These are phyloP conservation scores for Coemansia sp. DNA, from an alignment of 192 early-diverging fungal species.

Conservation along the genomic window DNA sequence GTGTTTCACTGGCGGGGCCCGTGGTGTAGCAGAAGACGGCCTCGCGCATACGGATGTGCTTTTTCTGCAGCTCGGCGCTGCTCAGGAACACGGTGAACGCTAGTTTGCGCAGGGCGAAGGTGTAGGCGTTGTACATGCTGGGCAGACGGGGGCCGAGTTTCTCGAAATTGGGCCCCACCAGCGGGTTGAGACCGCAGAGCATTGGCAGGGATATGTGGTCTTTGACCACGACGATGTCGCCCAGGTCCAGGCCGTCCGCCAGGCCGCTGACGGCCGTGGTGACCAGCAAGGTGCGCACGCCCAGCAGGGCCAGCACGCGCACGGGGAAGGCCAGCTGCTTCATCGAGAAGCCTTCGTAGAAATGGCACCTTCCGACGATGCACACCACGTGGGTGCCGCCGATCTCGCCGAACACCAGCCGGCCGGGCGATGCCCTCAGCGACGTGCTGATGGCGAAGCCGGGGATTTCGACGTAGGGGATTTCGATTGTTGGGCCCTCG, in stretches of 20 bases:
- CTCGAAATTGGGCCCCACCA: conserved; percentile 81
- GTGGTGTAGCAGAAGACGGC: conserved; percentile 79
- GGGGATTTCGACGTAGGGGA: conserved; percentile 79
- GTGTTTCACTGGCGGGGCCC: conserved; percentile 91
- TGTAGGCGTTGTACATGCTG: conserved; percentile 81
- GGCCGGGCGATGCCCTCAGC: conserved; percentile 30
- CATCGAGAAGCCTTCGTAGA: conserved; percentile 84
- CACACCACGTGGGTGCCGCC: conserved; percentile 68
- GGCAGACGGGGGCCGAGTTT: conserved; percentile 86
- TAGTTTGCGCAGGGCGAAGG: conserved; percentile 67
- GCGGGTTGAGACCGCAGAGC: conserved; percentile 70
- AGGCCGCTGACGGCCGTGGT: conserved; percentile 87
- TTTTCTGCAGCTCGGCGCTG: conserved; percentile 28
- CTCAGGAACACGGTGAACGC: conserved; percentile 54
- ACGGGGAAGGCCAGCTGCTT: conserved; percentile 80
- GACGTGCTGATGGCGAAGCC: conserved; percentile 75
- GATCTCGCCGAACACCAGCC: conserved; percentile 79
- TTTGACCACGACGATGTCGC: conserved; percentile 77
- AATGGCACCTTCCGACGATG: conserved; percentile 89
- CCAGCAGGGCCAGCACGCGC: conserved; percentile 80
- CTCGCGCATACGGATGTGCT: conserved; percentile 61
- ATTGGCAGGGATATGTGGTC: conserved; percentile 80
- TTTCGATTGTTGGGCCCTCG: conserved; percentile 57
- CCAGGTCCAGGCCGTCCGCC: conserved; percentile 71
- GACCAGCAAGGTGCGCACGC: conserved; percentile 70